A percentile compares a stretch with the other conserved stretches of the same genome.
These are phyloP conservation scores for Pythium aristosporum DNA, from an alignment of 352 stramenopile genomes.

Conservation along the genomic window DNA sequence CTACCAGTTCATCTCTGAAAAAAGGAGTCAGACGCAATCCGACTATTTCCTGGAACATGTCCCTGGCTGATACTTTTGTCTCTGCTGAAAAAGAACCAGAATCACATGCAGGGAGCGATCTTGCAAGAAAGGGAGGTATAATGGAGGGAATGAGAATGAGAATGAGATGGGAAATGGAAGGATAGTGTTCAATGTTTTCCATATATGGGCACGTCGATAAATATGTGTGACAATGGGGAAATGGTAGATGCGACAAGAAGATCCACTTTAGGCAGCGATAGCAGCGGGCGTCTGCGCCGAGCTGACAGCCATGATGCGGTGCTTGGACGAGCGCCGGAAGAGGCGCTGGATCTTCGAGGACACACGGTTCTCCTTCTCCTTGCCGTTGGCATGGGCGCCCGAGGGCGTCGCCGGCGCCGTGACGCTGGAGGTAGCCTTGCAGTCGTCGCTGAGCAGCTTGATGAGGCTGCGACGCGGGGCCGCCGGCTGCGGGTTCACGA, in stretches of 20 bases:
- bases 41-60: too few relatives aligned
- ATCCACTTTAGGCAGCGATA: constrained; percentile 13
- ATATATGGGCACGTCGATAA: constrained; percentile 24
- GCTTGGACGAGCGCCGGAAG: constrained; percentile 31
- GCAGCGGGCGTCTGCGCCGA: constrained; percentile 18
- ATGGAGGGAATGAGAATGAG: too few relatives aligned
- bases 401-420: constrained; percentile 9
- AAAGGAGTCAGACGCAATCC: too few relatives aligned
- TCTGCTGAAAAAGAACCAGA: too few relatives aligned
- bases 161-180: too few relatives aligned
- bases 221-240: constrained; percentile 24
- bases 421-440: constrained; percentile 13
- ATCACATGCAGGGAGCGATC: too few relatives aligned
- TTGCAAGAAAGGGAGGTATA: too few relatives aligned
- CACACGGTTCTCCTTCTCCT: constrained; percentile 20
- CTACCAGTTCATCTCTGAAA: too few relatives aligned
- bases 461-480: constrained; percentile 3
- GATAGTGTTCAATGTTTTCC: neutral
- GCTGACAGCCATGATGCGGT: constrained; percentile 33
- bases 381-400: neutral
- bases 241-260: constrained; percentile 7
- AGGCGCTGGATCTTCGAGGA: constrained; percentile 24
- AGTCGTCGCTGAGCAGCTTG: constrained; percentile 14
- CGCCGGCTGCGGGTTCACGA: constrained; percentile 35
- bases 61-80: too few relatives aligned